phyloP scores from a whole-genome alignment of 1,284 basidiomycete genomes.

The Trichosporon asahii region DNA sequence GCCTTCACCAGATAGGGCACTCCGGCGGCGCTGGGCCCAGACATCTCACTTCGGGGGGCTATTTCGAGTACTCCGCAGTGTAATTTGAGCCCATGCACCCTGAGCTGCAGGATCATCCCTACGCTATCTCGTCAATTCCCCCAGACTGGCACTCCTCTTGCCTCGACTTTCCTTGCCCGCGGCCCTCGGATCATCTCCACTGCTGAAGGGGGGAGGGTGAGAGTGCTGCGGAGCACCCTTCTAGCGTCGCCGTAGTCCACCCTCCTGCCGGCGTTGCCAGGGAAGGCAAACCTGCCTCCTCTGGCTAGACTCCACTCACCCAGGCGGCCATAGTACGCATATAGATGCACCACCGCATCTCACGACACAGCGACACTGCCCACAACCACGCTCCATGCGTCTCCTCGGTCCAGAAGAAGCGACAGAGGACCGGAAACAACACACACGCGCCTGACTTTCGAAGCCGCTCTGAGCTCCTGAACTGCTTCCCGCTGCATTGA shows the following conservation, averaged over 20 bases:
- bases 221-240: too few species aligned
- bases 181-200: neutral
- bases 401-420: too few species aligned
- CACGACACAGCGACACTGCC: neutral
- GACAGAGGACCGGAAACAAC: too few species aligned
- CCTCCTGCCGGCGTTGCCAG: too few species aligned
- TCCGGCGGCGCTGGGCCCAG: neutral
- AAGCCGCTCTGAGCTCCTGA: neutral
- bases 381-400: neutral
- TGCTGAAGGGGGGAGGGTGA: too few species aligned
- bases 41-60: neutral
- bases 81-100: neutral
- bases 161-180: neutral
- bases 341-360: neutral
- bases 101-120: too few species aligned
- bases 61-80: neutral
- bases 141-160: too few species aligned
- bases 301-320: neutral
- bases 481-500: neutral
- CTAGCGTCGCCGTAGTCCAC: too few species aligned
- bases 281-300: neutral
- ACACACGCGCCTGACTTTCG: slow-evolving; percentile 1
- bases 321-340: neutral
- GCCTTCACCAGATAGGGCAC: too few species aligned
- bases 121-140: too few species aligned